Base-by-base conservation (phyloP, 2,329 filamentous ascomycete species). In the Dendrostoma leiphaemia region DNA sequence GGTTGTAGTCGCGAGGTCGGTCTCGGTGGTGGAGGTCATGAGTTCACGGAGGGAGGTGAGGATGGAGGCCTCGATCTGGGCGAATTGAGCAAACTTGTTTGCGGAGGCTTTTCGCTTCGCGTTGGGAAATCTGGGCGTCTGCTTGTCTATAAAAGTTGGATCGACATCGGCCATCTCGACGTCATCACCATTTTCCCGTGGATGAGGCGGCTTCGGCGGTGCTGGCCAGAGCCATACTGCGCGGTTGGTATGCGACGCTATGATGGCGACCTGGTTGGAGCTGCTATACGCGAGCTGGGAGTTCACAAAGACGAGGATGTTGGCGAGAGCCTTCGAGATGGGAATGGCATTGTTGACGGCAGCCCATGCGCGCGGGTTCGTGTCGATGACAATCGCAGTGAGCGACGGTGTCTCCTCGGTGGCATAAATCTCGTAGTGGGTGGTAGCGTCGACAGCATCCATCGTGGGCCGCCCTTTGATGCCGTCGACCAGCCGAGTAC, bases 241-340 rank as follows among this genome's bases (percentile, higher is more conserved):
- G 59, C 89, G 86, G 66, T 94, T 88, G 61, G 85, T 86, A 69
- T 99, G 94, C 8, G 91, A 91, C 31, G 93, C 94, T 58, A 99
- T 84, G 15, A 99, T 83, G 58, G 92, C 91, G 46, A 97, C 90
- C 69, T 93, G 89, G 73, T 97, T 97, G 51, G 89, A 84, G 70
- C 94, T 93, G 72, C 92, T 95, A 68, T 93, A 92, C 61, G 94
- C 91, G 29, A 99, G 82, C 68, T 99, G 95, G 52, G 93, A 91
- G 71, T 99, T 97, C 74, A 97, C 86, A 74, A 97, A 97, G 75
- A 99, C 88, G 65, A 97, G 86, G 60, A 97, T 82, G 72, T 93
- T 84, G 58, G 93, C 90, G 57, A 99, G 79, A 58, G 91, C 91
- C 65, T 88, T 87, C 47, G 89, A 89, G 57, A 99, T 82, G 26